These are phyloP conservation scores for Fusarium musae DNA, from an alignment of 2,329 filamentous ascomycete genomes.

Conservation along the genomic window DNA sequence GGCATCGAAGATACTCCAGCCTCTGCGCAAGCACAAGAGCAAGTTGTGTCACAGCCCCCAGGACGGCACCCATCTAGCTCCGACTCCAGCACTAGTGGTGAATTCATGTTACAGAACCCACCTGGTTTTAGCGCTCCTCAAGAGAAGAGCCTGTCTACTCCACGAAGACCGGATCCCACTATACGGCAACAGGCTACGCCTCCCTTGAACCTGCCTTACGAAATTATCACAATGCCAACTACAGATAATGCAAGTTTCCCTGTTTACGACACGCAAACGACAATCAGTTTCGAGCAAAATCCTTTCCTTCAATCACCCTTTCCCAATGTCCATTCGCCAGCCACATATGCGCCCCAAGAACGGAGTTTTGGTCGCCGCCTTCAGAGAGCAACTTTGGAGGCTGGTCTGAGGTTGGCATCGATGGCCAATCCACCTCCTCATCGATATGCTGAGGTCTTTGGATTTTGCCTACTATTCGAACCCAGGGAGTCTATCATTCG, in stretches of 20 bases:
- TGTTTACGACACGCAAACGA: slow-evolving; percentile 45
- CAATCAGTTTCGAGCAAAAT: slow-evolving; percentile 30
- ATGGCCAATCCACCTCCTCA: slow-evolving; percentile 60
- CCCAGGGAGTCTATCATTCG: slow-evolving; percentile 58
- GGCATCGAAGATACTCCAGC: neutral
- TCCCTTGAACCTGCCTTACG: slow-evolving; percentile 49
- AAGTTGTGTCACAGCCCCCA: neutral
- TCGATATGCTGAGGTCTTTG: slow-evolving; percentile 69
- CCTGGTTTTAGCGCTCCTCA: neutral
- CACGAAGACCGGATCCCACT: slow-evolving; percentile 13
- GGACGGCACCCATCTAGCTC: slow-evolving; percentile 9
- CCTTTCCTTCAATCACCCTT: slow-evolving; percentile 43
- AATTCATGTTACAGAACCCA: neutral
- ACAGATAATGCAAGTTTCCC: slow-evolving; percentile 65
- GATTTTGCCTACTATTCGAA: slow-evolving; percentile 74
- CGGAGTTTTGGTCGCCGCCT: slow-evolving; percentile 76
- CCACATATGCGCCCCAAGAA: slow-evolving; percentile 71
- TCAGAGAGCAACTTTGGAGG: slow-evolving; percentile 73
- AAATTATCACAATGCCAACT: slow-evolving; percentile 63
- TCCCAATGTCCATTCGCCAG: slow-evolving; percentile 55
- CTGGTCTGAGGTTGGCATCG: slow-evolving; percentile 67
- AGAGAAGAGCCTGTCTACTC: slow-evolving; percentile 14
- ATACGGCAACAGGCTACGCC: slow-evolving; percentile 34
- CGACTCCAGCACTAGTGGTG: slow-evolving; percentile 7
- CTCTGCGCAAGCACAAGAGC: neutral